Percentiles rank a stretch among this genome's conserved stretches.
Conservation (phyloP, 2,329 filamentous ascomycete genomes). For the Plectosphaerella plurivora region DNA sequence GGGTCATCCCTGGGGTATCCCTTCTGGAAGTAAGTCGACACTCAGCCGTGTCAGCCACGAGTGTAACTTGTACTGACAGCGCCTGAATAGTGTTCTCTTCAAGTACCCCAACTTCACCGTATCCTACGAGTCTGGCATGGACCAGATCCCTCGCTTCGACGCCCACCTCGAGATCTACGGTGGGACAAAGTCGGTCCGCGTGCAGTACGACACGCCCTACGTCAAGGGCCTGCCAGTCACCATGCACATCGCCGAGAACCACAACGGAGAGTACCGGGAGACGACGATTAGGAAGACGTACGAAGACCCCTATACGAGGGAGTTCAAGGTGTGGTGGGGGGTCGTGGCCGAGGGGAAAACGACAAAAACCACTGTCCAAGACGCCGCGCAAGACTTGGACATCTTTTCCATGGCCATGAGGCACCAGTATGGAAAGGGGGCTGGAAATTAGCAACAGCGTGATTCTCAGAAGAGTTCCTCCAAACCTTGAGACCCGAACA, state of each 20-base stretch:
- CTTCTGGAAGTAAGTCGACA: not conserved
- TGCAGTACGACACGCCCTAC: constrained; percentile 51
- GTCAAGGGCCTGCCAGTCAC: constrained; percentile 45
- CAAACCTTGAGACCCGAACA: no score
- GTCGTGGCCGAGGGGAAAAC: constrained; percentile 13
- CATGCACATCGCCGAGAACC: constrained; percentile 36
- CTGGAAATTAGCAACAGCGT: not conserved
- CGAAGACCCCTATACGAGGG: constrained; percentile 28
- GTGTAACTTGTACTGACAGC: constrained; percentile 1
- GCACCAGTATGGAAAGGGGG: not conserved
- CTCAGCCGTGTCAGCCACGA: constrained; percentile 10
- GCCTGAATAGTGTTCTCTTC: constrained; percentile 26
- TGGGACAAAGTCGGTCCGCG: constrained; percentile 41
- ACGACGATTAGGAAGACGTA: constrained; percentile 33
- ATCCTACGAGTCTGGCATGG: constrained; percentile 50
- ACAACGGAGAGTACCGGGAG: constrained; percentile 28
- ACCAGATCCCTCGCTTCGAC: constrained; percentile 45
- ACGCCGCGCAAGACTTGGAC: constrained; percentile 17
- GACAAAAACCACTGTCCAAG: constrained; percentile 23
- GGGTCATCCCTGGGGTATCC: not conserved
- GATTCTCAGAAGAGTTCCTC: no score
- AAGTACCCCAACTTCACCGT: constrained; percentile 38
- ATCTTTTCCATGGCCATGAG: constrained; percentile 10
- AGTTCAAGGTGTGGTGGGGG: constrained; percentile 21
- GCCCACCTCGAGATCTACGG: constrained; percentile 45